phyloP scores from a whole-genome alignment of 768 basidiomycete species.

The Lactifluus pinguis region DNA sequence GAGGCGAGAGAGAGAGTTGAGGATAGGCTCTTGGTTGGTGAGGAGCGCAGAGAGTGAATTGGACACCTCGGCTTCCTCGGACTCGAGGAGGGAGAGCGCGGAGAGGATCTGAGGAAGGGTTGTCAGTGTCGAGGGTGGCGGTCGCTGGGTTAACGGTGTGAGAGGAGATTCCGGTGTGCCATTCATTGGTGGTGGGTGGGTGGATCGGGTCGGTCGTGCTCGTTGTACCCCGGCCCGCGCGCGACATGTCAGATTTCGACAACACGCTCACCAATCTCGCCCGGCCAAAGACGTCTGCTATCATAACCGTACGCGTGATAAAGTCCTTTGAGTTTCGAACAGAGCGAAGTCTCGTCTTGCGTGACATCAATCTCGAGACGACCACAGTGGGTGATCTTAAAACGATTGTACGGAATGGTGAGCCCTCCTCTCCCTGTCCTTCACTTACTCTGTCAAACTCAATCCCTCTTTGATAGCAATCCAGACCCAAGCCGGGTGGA shows the following conservation, averaged over 20 bases:
- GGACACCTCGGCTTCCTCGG: slow-evolving; percentile 70
- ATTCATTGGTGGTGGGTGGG: slow-evolving; percentile 8
- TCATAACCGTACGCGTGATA: slow-evolving; percentile 85
- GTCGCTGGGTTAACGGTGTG: slow-evolving; percentile 6
- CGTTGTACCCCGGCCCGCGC: not conserved
- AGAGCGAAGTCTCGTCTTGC: slow-evolving; percentile 78
- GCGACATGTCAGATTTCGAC: slow-evolving; percentile 26
- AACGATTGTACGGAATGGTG: slow-evolving; percentile 59
- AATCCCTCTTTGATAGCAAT: slow-evolving; percentile 43
- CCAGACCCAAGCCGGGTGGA: slow-evolving; percentile 71
- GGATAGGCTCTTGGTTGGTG: slow-evolving; percentile 56
- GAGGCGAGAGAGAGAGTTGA: slow-evolving; percentile 51
- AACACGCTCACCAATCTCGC: slow-evolving; percentile 53
- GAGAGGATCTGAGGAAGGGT: slow-evolving; percentile 62
- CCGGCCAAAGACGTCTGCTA: slow-evolving; percentile 64
- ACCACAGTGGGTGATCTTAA: slow-evolving; percentile 79
- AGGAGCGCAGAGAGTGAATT: slow-evolving; percentile 63
- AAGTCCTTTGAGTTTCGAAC: slow-evolving; percentile 94
- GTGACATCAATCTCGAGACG: slow-evolving; percentile 65
- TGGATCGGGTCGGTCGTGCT: not conserved
- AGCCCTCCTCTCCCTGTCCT: not conserved
- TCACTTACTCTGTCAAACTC: not conserved
- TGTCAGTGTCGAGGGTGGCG: slow-evolving; percentile 35
- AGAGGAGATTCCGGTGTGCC: slow-evolving; percentile 1
- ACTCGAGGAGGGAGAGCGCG: slow-evolving; percentile 65